Evolutionary conservation across 208 protist species (phyloP), one percentile per base, ranked within the genome.

Genomic region (Trypanosoma brucei): DNA sequence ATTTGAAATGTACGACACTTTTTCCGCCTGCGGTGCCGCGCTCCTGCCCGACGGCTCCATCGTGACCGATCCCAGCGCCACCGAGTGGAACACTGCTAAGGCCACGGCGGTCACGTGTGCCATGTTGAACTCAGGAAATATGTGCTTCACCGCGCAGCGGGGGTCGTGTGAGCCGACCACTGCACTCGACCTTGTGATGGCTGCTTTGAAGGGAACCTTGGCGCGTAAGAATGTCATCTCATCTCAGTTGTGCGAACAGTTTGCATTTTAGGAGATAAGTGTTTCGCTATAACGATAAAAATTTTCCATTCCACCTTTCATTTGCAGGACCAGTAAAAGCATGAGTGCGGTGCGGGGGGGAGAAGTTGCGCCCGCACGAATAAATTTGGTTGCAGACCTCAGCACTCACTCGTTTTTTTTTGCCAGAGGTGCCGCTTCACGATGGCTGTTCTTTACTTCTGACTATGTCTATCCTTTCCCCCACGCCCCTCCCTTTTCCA

Each of bases 21-120:
- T 91, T 39, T 73, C 81, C n/a, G 84, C 88, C 9, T 91, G 84
- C 63, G 78, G 68, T 35, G 74, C 83, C 3, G 88, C 70, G 30
- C 55, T 94, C 33, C 65, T 78, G 30, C 66, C 40, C 8, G 79
- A 86, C 57, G 88, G 82, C 33, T 45, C 81, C 4, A 65, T 94
- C 14, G 60, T 86, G 9, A 60, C 61, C 3, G 88, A 94, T 59
- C 75, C 80, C 0, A 77, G 72, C 36, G 68, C 44, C 13, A 70
- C 62, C 14, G 83, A 94, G 62, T 74, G 79, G 44, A 55, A 60
- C 11, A 62, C 45, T 9, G 78, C 72, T 37, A 68, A 55, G 42
- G 81, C 81, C 30, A 60, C 62, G 3, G 78, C 84, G 13, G 67
- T 79, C 14, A 79, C 86, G 9, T 88, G 78, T 48, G 61, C 66